Conservation (phyloP, 2,329 filamentous ascomycete genomes). For the Cladosporium sp. region DNA sequence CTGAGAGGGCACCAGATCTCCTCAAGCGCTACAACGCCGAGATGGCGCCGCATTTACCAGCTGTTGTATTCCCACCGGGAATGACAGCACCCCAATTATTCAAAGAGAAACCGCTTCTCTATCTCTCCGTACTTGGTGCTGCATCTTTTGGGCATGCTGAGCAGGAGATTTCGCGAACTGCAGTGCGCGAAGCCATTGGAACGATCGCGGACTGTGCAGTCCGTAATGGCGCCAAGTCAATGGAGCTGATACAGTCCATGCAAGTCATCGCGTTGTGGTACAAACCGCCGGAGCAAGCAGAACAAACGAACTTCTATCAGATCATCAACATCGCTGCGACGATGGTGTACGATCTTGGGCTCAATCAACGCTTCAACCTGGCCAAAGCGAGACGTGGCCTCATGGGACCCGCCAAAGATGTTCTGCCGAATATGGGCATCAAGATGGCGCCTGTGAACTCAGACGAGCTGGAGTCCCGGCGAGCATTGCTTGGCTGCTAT, state of each 20-base stretch:
- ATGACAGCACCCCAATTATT: slow-evolving; percentile 52
- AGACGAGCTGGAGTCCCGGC: slow-evolving; percentile 52
- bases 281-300: slow-evolving; percentile 73
- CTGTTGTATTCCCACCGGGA: slow-evolving; percentile 52
- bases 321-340: slow-evolving; percentile 74
- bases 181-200: slow-evolving; percentile 67
- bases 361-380: slow-evolving; percentile 55
- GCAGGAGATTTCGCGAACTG: slow-evolving; percentile 53
- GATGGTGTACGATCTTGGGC: slow-evolving; percentile 78
- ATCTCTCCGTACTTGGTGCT: slow-evolving; percentile 53
- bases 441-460: slow-evolving; percentile 35
- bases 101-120: slow-evolving; percentile 55
- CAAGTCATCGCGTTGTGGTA: slow-evolving; percentile 79
- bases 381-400: slow-evolving; percentile 31
- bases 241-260: slow-evolving; percentile 78
- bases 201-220: slow-evolving; percentile 70
- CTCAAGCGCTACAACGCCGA: slow-evolving; percentile 53
- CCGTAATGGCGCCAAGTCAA: slow-evolving; percentile 69
- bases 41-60: slow-evolving; percentile 52
- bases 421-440: slow-evolving; percentile 22
- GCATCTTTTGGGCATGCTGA: slow-evolving; percentile 48
- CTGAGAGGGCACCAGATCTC: slow-evolving; percentile 49
- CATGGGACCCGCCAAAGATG: slow-evolving; percentile 30
- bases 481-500: slow-evolving; percentile 59
- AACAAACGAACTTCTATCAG: slow-evolving; percentile 87